Percentiles rank a stretch among this genome's conserved stretches.
Evolutionary conservation across 2,329 filamentous ascomycete genomes (phyloP).

Genomic region (Microdochium paspali): DNA sequence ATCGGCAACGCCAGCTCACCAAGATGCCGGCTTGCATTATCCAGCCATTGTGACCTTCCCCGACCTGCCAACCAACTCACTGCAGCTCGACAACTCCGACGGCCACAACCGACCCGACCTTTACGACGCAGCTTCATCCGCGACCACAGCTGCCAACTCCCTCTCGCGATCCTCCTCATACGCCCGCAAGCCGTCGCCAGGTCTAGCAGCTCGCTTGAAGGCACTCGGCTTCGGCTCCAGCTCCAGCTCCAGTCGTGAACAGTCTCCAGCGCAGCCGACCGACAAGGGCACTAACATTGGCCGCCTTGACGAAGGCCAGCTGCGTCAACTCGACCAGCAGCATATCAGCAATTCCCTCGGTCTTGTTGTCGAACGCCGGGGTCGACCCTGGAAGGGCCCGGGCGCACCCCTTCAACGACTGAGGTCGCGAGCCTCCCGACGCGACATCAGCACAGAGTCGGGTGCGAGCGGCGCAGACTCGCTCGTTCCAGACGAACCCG

Average conservation of each 20-base stretch:
- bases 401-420: slow-evolving; percentile 37
- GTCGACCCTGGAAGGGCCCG: slow-evolving; percentile 63
- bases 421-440: slow-evolving; percentile 18
- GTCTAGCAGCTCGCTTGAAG: slow-evolving; percentile 55
- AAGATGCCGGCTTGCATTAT: slow-evolving; percentile 12
- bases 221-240: slow-evolving; percentile 47
- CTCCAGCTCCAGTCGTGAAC: slow-evolving; percentile 25
- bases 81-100: slow-evolving; percentile 23
- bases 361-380: slow-evolving; percentile 51
- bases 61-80: slow-evolving; percentile 29
- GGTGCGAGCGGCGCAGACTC: slow-evolving; percentile 8
- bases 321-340: slow-evolving; percentile 59
- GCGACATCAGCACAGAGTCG: slow-evolving; percentile 16
- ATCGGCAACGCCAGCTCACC: slow-evolving; percentile 11
- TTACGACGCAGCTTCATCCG: neutral
- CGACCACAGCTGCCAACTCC: neutral
- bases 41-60: slow-evolving; percentile 26
- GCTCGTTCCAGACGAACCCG: slow-evolving; percentile 14
- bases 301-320: slow-evolving; percentile 60
- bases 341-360: slow-evolving; percentile 46
- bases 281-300: slow-evolving; percentile 42
- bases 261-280: slow-evolving; percentile 18
- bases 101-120: slow-evolving; percentile 4
- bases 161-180: neutral
- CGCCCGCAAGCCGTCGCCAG: slow-evolving; percentile 50